phyloP scores from a whole-genome alignment of 352 stramenopile species.

The Globisporangium irregulare region DNA sequence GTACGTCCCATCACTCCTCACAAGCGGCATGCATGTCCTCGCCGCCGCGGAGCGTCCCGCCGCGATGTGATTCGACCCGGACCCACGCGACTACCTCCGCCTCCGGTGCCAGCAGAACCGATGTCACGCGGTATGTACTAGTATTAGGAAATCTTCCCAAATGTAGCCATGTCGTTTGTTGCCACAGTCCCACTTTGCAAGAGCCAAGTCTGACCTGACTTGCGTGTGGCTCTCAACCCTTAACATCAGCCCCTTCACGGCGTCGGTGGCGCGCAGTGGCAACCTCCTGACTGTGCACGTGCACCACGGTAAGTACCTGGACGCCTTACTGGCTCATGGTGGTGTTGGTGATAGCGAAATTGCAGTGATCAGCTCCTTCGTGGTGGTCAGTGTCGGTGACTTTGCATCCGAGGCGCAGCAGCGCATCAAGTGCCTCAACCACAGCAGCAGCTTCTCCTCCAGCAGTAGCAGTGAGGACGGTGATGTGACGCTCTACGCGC shows the following conservation, averaged over 20 bases:
- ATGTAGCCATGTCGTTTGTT: conserved; percentile 1
- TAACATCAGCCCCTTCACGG: conserved; percentile 47
- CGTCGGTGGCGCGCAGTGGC: conserved; percentile 30
- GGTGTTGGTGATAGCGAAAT: not conserved
- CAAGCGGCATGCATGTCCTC: conserved; percentile 44
- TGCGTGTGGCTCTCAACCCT: not conserved
- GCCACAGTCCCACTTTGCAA: not conserved
- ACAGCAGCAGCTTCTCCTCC: conserved; percentile 4
- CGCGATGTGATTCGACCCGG: conserved; percentile 32
- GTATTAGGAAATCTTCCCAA: not conserved
- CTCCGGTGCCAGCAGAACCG: conserved; percentile 1
- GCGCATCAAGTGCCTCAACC: conserved; percentile 10
- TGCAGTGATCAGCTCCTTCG: conserved; percentile 23
- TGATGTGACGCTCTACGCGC: conserved; percentile 33
- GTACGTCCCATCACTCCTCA: not conserved
- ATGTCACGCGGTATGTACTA: conserved; percentile 21
- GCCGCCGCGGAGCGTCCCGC: conserved; percentile 15
- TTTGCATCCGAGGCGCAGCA: conserved; percentile 10
- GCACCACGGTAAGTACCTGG: conserved; percentile 43
- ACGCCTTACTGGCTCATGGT: conserved; percentile 14
- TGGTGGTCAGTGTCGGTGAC: conserved; percentile 28
- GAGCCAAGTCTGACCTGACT: not conserved
- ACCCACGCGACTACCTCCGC: not conserved
- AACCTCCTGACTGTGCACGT: conserved; percentile 52
- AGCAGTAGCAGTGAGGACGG: conserved; percentile 12